phyloP scores from a whole-genome alignment of 176 grass and related monocot genomes.

The Aegilops sharonensis region DNA sequence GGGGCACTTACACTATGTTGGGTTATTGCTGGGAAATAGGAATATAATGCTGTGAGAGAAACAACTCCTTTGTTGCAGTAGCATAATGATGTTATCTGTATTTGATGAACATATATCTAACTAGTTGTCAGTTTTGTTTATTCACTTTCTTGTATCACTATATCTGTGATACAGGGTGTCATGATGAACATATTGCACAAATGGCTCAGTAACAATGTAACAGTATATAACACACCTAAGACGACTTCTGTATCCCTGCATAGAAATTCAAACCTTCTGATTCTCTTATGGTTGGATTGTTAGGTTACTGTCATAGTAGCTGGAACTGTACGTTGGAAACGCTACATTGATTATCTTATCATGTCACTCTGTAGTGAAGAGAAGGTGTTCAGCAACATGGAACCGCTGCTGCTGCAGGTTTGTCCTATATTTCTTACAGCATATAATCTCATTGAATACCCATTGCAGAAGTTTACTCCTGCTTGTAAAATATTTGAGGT shows the following conservation, averaged over 20 bases:
- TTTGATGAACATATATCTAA: conserved; percentile 30
- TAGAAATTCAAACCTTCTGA: conserved; percentile 12
- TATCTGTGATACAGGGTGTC: neutral
- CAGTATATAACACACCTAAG: conserved; percentile 10
- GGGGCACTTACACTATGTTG: neutral
- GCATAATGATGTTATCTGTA: neutral
- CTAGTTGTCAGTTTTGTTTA: neutral
- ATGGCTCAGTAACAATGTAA: neutral
- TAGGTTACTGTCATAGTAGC: conserved; percentile 88
- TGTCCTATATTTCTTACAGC: conserved; percentile 21
- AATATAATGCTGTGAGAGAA: neutral
- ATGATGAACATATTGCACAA: conserved; percentile 4
- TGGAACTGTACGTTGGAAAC: conserved; percentile 85
- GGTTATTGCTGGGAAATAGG: conserved; percentile 7
- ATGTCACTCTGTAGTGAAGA: conserved; percentile 80
- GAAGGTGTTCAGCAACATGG: conserved; percentile 82
- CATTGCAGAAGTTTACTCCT: neutral
- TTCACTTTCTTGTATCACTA: neutral
- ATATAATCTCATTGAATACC: conserved; percentile 16
- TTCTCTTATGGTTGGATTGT: conserved; percentile 22
- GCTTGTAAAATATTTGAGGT: conserved; percentile 22
- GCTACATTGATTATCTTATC: conserved; percentile 92
- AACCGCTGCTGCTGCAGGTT: conserved; percentile 87
- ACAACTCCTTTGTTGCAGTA: neutral
- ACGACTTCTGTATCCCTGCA: neutral